These are phyloP conservation scores for Coleophoma crateriformis DNA, from an alignment of 2,329 filamentous ascomycete species.

Conservation along the genomic window DNA sequence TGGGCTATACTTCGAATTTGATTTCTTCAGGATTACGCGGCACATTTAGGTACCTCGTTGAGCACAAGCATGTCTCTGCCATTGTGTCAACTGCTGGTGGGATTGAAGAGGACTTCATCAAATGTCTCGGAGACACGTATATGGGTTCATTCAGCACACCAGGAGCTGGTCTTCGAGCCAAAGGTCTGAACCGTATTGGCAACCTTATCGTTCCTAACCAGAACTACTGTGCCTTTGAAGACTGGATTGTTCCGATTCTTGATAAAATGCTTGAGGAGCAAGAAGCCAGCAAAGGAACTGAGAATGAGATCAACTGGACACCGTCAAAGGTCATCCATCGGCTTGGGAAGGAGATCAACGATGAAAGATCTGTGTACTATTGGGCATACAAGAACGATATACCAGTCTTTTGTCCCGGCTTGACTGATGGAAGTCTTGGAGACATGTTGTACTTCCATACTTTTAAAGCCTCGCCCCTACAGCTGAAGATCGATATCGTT, in stretches of 20 bases:
- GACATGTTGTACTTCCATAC: conserved; percentile 99
- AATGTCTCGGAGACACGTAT: conserved; percentile 92
- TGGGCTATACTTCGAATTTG: conserved; percentile 95
- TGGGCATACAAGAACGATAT: conserved; percentile 98
- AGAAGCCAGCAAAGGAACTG: conserved; percentile 66
- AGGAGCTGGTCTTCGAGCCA: conserved; percentile 72
- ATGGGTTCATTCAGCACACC: conserved; percentile 77
- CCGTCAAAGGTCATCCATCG: conserved; percentile 87
- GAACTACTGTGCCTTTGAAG: conserved; percentile 97
- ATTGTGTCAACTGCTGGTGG: conserved; percentile 95
- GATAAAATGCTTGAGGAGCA: conserved; percentile 92
- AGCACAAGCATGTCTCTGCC: conserved; percentile 87
- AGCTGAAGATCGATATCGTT: conserved; percentile 84
- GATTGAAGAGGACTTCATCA: conserved; percentile 97
- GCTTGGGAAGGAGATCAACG: conserved; percentile 88
- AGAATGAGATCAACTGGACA: conserved; percentile 80
- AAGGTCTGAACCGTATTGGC: conserved; percentile 91
- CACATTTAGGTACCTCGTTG: conserved; percentile 84
- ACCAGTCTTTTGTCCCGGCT: conserved; percentile 90
- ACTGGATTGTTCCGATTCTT: conserved; percentile 95
- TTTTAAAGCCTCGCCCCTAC: conserved; percentile 77
- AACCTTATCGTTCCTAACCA: conserved; percentile 94
- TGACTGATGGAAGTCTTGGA: conserved; percentile 91
- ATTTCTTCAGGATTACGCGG: conserved; percentile 94
- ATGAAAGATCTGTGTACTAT: conserved; percentile 88